A percentile compares a stretch with the other conserved stretches of the same genome.
These are phyloP conservation scores for Chlorella variabilis DNA, from an alignment of 163 green algal species.

Conservation along the genomic window DNA sequence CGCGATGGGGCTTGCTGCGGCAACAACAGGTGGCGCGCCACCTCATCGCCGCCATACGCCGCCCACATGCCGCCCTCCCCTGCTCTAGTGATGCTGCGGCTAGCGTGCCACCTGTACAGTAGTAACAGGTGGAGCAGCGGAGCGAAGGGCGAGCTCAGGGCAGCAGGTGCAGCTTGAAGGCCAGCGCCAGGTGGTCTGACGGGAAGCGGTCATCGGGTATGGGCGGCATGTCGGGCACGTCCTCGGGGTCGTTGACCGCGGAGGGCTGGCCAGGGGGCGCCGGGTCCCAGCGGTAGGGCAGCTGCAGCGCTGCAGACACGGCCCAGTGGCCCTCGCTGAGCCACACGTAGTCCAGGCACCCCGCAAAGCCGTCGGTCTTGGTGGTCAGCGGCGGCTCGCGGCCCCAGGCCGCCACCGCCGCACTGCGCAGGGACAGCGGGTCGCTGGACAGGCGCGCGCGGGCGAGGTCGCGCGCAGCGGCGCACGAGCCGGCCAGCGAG, in stretches of 20 bases:
- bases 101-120: no score
- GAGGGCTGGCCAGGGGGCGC: background rate
- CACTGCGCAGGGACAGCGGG: slow-evolving; percentile 44
- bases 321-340: slow-evolving; percentile 43
- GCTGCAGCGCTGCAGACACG: slow-evolving; percentile 35
- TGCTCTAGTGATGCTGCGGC: no score
- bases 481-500: background rate
- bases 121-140: no score
- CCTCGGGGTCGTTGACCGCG: background rate
- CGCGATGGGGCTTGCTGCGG: no score
- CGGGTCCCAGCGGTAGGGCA: slow-evolving; percentile 45
- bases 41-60: no score
- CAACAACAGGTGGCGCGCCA: no score
- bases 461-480: background rate
- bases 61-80: no score
- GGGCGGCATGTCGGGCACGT: slow-evolving; percentile 42
- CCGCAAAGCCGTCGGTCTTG: slow-evolving; percentile 58
- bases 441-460: background rate
- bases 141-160: no score
- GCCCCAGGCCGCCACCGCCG: slow-evolving; percentile 37
- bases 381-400: slow-evolving; percentile 62
- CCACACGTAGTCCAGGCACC: slow-evolving; percentile 70
- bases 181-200: slow-evolving; percentile 62
- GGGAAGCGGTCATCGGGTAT: slow-evolving; percentile 56
- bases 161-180: slow-evolving; percentile 15